Evolutionary conservation across 495 filamentous ascomycete genomes (phyloP).

Genomic region (Penicillium turbatum): DNA sequence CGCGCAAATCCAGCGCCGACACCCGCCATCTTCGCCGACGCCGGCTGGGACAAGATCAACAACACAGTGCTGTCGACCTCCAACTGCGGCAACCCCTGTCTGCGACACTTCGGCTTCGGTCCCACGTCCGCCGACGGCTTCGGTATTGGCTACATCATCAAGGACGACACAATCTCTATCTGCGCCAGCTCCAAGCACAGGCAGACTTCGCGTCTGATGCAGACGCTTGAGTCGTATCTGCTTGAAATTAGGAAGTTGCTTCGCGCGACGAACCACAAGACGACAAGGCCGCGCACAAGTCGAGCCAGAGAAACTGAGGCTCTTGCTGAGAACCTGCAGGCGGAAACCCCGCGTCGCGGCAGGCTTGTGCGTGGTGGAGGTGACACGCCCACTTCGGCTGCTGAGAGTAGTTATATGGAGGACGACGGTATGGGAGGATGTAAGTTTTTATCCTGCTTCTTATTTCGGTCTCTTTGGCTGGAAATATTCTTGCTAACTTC

Average conservation of each 20-base stretch:
- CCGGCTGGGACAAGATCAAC: conserved; percentile 92
- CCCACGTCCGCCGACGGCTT: conserved; percentile 93
- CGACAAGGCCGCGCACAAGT: conserved; percentile 50
- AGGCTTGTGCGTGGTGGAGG: conserved; percentile 43
- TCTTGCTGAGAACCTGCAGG: conserved; percentile 41
- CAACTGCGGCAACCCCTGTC: conserved; percentile 98
- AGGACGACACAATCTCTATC: conserved; percentile 87
- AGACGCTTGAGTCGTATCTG: conserved; percentile 84
- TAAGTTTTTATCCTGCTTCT: conserved; percentile 49
- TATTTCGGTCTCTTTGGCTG: conserved; percentile 8
- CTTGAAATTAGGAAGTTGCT: conserved; percentile 84
- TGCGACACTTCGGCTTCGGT: conserved; percentile 94
- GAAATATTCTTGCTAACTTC: conserved; percentile 19
- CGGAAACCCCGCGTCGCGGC: conserved; percentile 39
- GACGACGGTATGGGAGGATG: conserved; percentile 90
- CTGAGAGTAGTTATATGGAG: conserved; percentile 63
- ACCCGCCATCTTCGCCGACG: conserved; percentile 79
- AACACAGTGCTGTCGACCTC: conserved; percentile 92
- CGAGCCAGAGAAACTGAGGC: conserved; percentile 65
- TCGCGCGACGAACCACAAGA: conserved; percentile 57
- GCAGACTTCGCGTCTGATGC: conserved; percentile 85
- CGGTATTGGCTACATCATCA: conserved; percentile 98
- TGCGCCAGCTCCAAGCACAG: conserved; percentile 89
- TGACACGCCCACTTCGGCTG: conserved; percentile 56
- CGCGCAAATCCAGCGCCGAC: conserved; percentile 44